Evolutionary conservation across 192 early-diverging fungal genomes (phyloP).

Genomic region (Jimgerdemannia flammicorona): DNA sequence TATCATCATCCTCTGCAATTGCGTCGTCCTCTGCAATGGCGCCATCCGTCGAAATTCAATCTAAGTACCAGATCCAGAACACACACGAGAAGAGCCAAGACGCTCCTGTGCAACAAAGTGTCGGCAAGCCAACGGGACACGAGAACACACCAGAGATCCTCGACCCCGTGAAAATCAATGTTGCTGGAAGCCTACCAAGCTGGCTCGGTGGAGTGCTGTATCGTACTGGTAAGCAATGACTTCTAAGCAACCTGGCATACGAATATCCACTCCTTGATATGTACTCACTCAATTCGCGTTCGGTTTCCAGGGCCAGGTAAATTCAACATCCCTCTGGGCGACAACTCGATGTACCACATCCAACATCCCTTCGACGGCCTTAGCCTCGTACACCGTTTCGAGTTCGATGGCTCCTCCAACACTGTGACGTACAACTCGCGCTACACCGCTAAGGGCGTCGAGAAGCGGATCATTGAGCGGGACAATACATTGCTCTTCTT

Average conservation of each 20-base stretch:
- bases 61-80: too few relatives aligned
- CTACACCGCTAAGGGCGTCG: slow-evolving; percentile 29
- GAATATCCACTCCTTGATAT: too few relatives aligned
- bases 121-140: slow-evolving; percentile 14
- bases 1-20: too few relatives aligned
- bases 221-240: slow-evolving; percentile 19
- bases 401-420: slow-evolving; percentile 5
- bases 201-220: slow-evolving; percentile 34
- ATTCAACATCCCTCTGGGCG: slow-evolving; percentile 23
- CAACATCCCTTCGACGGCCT: slow-evolving; percentile 36
- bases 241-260: background rate
- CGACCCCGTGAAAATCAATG: background rate
- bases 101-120: too few relatives aligned
- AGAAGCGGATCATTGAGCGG: slow-evolving; percentile 18
- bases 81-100: too few relatives aligned
- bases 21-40: too few relatives aligned
- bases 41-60: too few relatives aligned
- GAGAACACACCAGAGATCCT: slow-evolving; percentile 24
- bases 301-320: slow-evolving; percentile 20
- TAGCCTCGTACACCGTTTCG: slow-evolving; percentile 33
- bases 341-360: slow-evolving; percentile 24
- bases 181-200: slow-evolving; percentile 18
- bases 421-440: slow-evolving; percentile 29
- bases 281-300: background rate
- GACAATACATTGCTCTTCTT: slow-evolving; percentile 33